Conservation (phyloP, 148 eudicot species). For the Persicaria maculosa region DNA sequence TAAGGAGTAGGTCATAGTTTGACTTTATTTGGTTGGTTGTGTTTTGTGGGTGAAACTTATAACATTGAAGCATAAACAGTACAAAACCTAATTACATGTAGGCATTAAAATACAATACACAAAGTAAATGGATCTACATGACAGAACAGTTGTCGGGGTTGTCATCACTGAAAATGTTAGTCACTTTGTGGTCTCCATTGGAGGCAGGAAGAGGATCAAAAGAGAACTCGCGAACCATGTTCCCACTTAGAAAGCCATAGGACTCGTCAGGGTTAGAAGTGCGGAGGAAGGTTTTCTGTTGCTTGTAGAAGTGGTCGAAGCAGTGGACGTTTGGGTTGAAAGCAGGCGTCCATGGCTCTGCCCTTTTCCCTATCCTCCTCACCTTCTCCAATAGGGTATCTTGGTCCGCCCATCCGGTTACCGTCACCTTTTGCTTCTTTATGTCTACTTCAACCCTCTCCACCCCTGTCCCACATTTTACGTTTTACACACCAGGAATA, state of each 20-base stretch:
- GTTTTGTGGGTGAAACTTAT: no score
- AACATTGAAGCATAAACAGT: no score
- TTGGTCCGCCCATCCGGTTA: not conserved
- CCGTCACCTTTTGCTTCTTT: constrained; percentile 1
- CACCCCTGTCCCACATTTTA: constrained; percentile 1
- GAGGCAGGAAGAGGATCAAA: constrained; percentile 1
- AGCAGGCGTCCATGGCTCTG: constrained; percentile 5
- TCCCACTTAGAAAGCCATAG: not conserved
- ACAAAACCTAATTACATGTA: no score
- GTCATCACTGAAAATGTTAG: not conserved
- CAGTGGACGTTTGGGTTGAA: not conserved
- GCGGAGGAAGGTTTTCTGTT: not conserved
- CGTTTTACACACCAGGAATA: no score
- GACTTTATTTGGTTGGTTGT: no score
- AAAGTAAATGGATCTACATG: not conserved
- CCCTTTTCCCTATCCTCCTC: constrained; percentile 13
- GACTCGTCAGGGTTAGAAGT: not conserved
- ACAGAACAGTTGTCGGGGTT: constrained; percentile 4
- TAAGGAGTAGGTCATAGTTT: no score
- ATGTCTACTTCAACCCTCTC: constrained; percentile 7
- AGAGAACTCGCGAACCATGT: not conserved
- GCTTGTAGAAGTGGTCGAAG: constrained; percentile 10
- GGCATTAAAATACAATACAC: no score
- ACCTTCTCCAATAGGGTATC: not conserved
- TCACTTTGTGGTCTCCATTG: not conserved